Base-by-base conservation (phyloP, 306 rosid genomes). In the Fagus crenata region DNA sequence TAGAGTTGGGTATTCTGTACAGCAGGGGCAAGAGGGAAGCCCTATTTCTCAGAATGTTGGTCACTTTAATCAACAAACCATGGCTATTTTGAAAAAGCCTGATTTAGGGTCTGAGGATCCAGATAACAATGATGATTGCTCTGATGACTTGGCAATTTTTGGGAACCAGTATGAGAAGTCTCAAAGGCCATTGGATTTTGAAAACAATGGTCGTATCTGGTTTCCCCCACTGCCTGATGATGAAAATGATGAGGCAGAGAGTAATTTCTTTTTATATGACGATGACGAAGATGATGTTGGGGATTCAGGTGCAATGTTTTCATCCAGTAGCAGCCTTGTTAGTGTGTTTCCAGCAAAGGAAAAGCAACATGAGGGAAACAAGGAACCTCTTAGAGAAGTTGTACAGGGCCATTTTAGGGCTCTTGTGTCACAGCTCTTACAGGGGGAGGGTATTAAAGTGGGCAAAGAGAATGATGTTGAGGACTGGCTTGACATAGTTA, bases 281-380 rank as follows among this genome's bases (percentile, higher is more conserved):
- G 99, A 95, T 11, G 99, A 95, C 32, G 99, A 92, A 64, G 97
- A 95, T 72, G 90, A 95, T 77, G 75, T 92, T 75, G 99, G 97
- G 80, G 97, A 95, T 65, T 89, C 97, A 0, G 90, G 96, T 71
- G 86, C 87, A 53, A 35, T 89, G 69, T 96, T 95, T 84, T 79
- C 97, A 60, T 80, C 90, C 59, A 90, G 91, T 71, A 84, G 91
- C 83, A 88, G 97, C 86, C 85, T 95, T 71, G 81, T 93, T 76
- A 80, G 70, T 82, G 68, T 78, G 73, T 95, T 92, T 87, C 90
- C 93, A 33, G 84, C 89, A 69, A 92, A 89, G 87, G 92, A 86
- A 84, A 92, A 89, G 74, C 89, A 83, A 32, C 86, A 84, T 41
- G 96, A 85, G 73, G 96, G 79, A 73, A 90, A 84, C 88, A 87